Percentiles rank a stretch among this genome's conserved stretches.
Conservation (phyloP, 768 basidiomycete genomes). For the Roridomyces roridus region DNA sequence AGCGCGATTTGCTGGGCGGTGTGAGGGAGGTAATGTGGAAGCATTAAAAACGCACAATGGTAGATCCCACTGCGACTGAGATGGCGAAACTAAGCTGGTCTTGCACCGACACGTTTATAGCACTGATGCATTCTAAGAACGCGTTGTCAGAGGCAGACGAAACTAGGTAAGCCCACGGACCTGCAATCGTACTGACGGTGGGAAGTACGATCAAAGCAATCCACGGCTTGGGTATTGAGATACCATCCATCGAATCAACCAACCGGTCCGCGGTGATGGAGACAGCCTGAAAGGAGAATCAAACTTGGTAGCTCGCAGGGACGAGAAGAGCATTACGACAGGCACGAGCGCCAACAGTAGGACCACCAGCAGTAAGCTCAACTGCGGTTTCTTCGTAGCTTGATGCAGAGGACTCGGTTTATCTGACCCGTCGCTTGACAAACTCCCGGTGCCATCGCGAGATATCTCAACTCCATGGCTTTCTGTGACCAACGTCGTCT, state of each 20-base stretch:
- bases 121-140: constrained; percentile 79
- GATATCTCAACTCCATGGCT: constrained; percentile 12
- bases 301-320: background rate
- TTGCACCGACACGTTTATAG: constrained; percentile 87
- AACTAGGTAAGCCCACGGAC: constrained; percentile 37
- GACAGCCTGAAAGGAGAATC: constrained; percentile 45
- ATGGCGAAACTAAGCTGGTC: constrained; percentile 84
- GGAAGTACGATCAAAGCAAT: constrained; percentile 89
- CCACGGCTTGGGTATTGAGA: constrained; percentile 89
- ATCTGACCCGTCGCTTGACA: constrained; percentile 10
- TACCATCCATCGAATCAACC: constrained; percentile 83
- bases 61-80: constrained; percentile 83
- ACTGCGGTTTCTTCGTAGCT: constrained; percentile 54
- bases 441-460: constrained; percentile 5
- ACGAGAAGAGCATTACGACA: constrained; percentile 50
- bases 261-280: constrained; percentile 69
- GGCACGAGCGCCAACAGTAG: constrained; percentile 64
- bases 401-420: too few species aligned
- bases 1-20: constrained; percentile 69
- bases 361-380: constrained; percentile 66
- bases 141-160: background rate
- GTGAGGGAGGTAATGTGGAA: background rate
- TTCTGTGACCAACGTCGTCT: constrained; percentile 7
- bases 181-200: constrained; percentile 80
- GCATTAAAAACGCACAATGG: constrained; percentile 57